These are phyloP conservation scores for Chrysanthemum makinoi DNA, from an alignment of 129 eudicot species.

Conservation along the genomic window DNA sequence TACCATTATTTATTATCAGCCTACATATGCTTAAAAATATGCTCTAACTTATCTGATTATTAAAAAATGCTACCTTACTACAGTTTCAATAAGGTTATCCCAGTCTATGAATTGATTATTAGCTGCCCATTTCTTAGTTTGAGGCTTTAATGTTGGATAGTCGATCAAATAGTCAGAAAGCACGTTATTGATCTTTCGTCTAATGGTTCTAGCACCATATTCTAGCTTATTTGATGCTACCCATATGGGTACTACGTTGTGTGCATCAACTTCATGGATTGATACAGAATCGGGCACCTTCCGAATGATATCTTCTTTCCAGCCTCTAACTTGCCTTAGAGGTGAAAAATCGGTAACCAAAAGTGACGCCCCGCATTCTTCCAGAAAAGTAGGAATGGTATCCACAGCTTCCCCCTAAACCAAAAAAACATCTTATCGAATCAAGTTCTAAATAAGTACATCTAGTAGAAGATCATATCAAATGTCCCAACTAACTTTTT, in stretches of 20 bases:
- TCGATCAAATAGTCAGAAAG: slow-evolving; percentile 81
- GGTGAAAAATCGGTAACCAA: slow-evolving; percentile 96
- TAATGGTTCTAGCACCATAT: slow-evolving; percentile 80
- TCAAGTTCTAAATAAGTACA: too few relatives aligned
- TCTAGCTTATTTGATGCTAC: slow-evolving; percentile 86
- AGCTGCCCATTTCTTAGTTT: slow-evolving; percentile 46
- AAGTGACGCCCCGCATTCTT: slow-evolving; percentile 81
- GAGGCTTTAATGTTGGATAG: slow-evolving; percentile 59
- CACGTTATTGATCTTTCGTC: slow-evolving; percentile 76
- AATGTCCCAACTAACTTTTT: too few relatives aligned
- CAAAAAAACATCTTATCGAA: background rate
- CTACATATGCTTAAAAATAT: background rate
- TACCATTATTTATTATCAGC: background rate
- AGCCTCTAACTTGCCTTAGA: slow-evolving; percentile 64
- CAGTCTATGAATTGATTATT: slow-evolving; percentile 47
- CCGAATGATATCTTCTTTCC: slow-evolving; percentile 73
- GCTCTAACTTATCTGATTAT: background rate
- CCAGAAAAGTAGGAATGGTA: slow-evolving; percentile 73
- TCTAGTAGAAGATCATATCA: too few relatives aligned
- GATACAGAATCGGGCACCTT: slow-evolving; percentile 59
- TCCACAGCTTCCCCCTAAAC: slow-evolving; percentile 90
- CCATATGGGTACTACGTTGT: slow-evolving; percentile 93
- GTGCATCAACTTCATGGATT: slow-evolving; percentile 97
- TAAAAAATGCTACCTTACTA: slow-evolving; percentile 50
- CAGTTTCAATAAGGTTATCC: slow-evolving; percentile 60